Percentiles rank a stretch among this genome's conserved stretches.
These are phyloP conservation scores for Aureobasidium sp. DNA, from an alignment of 2,329 filamentous ascomycete genomes.

Conservation along the genomic window DNA sequence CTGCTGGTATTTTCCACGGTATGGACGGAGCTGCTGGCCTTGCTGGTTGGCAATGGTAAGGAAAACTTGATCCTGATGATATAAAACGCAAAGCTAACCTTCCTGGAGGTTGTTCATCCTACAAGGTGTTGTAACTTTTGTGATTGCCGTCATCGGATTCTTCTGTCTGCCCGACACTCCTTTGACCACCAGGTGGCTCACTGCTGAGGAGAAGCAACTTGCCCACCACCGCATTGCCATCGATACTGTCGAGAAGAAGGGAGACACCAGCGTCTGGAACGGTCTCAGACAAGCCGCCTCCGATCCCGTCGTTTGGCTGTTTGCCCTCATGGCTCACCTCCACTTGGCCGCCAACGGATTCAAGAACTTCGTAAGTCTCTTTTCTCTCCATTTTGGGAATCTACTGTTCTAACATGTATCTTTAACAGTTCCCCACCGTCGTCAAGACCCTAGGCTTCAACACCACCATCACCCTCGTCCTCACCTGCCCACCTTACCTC, in stretches of 20 bases:
- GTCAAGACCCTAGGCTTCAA: slow-evolving; percentile 46
- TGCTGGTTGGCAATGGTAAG: slow-evolving; percentile 47
- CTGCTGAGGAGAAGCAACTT: slow-evolving; percentile 41
- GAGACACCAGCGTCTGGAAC: slow-evolving; percentile 38
- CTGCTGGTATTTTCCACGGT: slow-evolving; percentile 54
- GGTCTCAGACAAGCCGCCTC: slow-evolving; percentile 21
- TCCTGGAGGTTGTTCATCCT: slow-evolving; percentile 35
- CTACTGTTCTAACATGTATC: slow-evolving; percentile 25
- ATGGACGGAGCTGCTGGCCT: slow-evolving; percentile 54
- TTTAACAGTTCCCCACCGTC: slow-evolving; percentile 32
- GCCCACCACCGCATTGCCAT: slow-evolving; percentile 44
- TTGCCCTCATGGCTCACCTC: slow-evolving; percentile 51
- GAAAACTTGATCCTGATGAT: no score
- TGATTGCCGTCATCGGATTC: slow-evolving; percentile 21
- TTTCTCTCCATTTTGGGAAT: neutral
- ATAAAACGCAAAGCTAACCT: no score
- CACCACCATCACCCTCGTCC: slow-evolving; percentile 43
- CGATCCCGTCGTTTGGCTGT: slow-evolving; percentile 31
- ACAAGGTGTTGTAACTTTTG: slow-evolving; percentile 26
- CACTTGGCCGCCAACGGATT: slow-evolving; percentile 49
- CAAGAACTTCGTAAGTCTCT: slow-evolving; percentile 34
- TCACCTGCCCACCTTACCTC: slow-evolving; percentile 38
- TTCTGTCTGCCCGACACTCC: slow-evolving; percentile 46
- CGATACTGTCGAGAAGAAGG: slow-evolving; percentile 45
- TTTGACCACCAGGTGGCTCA: slow-evolving; percentile 46